Conservation (phyloP, 495 filamentous ascomycete species). For the Oleoguttula mirabilis region DNA sequence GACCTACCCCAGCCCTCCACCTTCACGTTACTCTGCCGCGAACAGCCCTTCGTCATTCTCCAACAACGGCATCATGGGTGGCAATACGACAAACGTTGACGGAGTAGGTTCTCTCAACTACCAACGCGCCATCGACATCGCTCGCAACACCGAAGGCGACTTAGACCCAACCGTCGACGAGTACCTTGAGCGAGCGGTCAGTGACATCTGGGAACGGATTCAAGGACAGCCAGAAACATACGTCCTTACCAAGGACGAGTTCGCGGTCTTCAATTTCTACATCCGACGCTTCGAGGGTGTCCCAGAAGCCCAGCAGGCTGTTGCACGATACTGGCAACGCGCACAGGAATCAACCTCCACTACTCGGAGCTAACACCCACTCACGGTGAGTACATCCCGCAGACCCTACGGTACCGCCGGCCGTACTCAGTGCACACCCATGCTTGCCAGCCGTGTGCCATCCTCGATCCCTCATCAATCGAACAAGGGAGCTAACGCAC, state of each 20-base stretch:
- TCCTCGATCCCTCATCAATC: too few relatives aligned
- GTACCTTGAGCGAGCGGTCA: conserved; percentile 45
- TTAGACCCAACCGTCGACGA: conserved; percentile 39
- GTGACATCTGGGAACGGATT: conserved; percentile 51
- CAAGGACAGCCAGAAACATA: conserved; percentile 47
- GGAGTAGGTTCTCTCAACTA: conserved; percentile 31
- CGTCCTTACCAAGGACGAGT: conserved; percentile 57
- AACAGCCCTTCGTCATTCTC: not conserved
- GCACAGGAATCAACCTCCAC: not conserved
- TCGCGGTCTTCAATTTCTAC: conserved; percentile 69
- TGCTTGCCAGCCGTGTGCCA: too few relatives aligned
- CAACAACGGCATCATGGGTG: conserved; percentile 22
- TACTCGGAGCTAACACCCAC: too few relatives aligned
- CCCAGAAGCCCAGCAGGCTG: conserved; percentile 34
- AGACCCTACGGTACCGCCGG: too few relatives aligned
- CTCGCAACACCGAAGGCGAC: conserved; percentile 48
- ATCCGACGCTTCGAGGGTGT: conserved; percentile 42
- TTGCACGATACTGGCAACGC: conserved; percentile 38
- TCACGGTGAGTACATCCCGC: too few relatives aligned
- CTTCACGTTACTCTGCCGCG: not conserved
- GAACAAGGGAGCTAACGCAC: too few relatives aligned
- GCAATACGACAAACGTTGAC: conserved; percentile 24
- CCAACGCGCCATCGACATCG: conserved; percentile 51
- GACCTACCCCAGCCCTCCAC: conserved; percentile 7
- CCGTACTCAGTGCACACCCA: too few relatives aligned